phyloP scores from a whole-genome alignment of 108 stramenopile genomes.

The Conticribra guillardii region DNA sequence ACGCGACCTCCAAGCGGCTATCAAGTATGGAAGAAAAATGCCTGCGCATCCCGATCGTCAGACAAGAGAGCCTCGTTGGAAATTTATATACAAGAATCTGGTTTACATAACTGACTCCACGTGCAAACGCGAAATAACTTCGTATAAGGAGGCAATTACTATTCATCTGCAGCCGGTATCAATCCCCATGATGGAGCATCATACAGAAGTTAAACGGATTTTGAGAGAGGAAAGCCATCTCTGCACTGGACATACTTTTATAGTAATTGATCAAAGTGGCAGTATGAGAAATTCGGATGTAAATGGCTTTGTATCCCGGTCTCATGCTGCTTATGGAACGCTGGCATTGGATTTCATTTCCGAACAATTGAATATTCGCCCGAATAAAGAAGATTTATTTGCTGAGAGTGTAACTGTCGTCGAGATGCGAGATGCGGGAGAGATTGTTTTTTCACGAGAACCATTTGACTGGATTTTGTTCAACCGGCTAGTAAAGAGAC shows the following conservation, averaged over 20 bases:
- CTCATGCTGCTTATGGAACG: constrained; percentile 54
- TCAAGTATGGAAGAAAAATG: constrained; percentile 42
- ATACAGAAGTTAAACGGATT: constrained; percentile 37
- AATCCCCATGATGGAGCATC: constrained; percentile 17
- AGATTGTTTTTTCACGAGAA: constrained; percentile 38
- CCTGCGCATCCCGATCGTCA: constrained; percentile 9
- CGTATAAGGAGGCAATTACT: constrained; percentile 46
- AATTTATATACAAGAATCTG: constrained; percentile 50
- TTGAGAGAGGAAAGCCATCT: constrained; percentile 47
- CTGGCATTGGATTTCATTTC: constrained; percentile 69
- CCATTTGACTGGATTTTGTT: constrained; percentile 71
- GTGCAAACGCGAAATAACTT: constrained; percentile 54
- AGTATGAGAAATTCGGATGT: constrained; percentile 61
- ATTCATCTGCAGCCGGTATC: constrained; percentile 43
- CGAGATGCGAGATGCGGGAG: constrained; percentile 53
- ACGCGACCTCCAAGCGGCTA: constrained; percentile 55
- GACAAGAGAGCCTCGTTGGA: constrained; percentile 46
- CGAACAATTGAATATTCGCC: constrained; percentile 49
- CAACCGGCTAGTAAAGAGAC: constrained; percentile 49
- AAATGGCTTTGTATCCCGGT: constrained; percentile 50
- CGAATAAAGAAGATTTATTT: constrained; percentile 39
- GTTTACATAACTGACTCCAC: constrained; percentile 57
- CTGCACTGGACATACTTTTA: constrained; percentile 53
- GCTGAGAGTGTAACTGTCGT: constrained; percentile 60
- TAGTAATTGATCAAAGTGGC: constrained; percentile 73